Evolutionary conservation across 2,329 filamentous ascomycete species (phyloP).

Genomic region (Ophiostoma angusticollis): DNA sequence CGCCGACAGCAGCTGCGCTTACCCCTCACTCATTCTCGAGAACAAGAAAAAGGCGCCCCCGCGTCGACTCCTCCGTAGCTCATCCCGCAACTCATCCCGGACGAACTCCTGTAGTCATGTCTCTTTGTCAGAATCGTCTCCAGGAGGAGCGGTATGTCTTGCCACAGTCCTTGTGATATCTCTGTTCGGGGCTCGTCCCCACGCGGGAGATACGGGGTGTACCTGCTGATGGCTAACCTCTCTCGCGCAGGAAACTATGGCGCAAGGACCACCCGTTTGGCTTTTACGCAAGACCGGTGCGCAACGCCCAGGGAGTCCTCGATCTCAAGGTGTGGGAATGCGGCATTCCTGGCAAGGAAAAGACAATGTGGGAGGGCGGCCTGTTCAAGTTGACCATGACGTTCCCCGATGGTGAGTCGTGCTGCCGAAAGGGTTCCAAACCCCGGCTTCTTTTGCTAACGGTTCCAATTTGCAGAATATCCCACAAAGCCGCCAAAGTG

Average conservation of each 20-base stretch:
- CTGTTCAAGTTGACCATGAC: conserved; percentile 87
- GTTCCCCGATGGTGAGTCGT: conserved; percentile 85
- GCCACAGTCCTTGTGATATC: too few relatives aligned
- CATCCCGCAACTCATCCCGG: background rate
- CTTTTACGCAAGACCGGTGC: conserved; percentile 82
- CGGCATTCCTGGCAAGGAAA: conserved; percentile 87
- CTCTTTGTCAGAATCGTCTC: conserved; percentile 75
- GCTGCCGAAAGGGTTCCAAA: too few relatives aligned
- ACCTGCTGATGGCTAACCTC: background rate
- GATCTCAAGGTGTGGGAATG: conserved; percentile 97
- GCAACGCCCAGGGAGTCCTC: conserved; percentile 65
- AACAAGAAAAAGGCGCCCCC: too few relatives aligned
- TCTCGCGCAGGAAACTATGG: conserved; percentile 71
- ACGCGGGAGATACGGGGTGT: background rate
- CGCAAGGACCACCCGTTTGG: conserved; percentile 93
- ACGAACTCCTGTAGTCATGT: conserved; percentile 42
- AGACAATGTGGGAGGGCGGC: conserved; percentile 96
- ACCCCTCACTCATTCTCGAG: too few relatives aligned
- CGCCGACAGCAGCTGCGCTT: too few relatives aligned
- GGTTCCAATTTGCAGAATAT: conserved; percentile 52
- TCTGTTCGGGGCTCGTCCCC: background rate
- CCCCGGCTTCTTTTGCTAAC: conserved; percentile 12
- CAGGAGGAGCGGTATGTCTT: conserved; percentile 68
- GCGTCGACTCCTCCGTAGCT: background rate
- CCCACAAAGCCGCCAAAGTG: conserved; percentile 98